phyloP scores from a whole-genome alignment of 1,284 basidiomycete genomes.

The Marasmius sp. region DNA sequence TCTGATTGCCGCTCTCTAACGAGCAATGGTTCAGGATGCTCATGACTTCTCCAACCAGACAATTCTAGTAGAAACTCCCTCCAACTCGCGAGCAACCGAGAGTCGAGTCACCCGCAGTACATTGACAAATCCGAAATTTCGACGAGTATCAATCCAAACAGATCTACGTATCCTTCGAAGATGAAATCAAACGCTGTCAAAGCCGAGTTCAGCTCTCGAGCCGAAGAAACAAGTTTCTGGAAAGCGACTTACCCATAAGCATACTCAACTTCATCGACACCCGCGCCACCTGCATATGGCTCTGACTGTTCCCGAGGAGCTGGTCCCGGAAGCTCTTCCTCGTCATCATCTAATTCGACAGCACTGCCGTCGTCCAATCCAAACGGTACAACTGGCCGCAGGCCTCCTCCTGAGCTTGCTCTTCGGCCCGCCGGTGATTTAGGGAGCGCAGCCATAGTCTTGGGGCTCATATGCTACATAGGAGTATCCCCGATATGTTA shows the following conservation, averaged over 20 bases:
- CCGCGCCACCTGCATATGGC: conserved; percentile 70
- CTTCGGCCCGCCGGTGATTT: conserved; percentile 84
- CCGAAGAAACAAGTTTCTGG: too few relatives aligned
- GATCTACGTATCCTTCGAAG: too few relatives aligned
- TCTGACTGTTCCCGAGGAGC: conserved; percentile 70
- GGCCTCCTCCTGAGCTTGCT: conserved; percentile 74
- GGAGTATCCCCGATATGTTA: conserved; percentile 2
- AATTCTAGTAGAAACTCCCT: too few relatives aligned
- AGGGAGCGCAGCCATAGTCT: conserved; percentile 87
- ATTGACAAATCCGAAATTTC: too few relatives aligned
- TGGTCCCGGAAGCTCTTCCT: conserved; percentile 67
- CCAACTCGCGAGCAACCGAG: too few relatives aligned
- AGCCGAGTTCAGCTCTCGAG: too few relatives aligned
- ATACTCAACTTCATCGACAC: conserved; percentile 87
- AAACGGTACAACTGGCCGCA: conserved; percentile 83
- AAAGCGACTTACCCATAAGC: conserved; percentile 67
- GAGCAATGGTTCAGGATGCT: too few relatives aligned
- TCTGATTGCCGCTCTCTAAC: too few relatives aligned
- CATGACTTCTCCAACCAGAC: too few relatives aligned
- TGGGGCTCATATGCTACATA: conserved; percentile 86
- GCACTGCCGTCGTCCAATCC: conserved; percentile 68
- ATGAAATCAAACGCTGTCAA: too few relatives aligned
- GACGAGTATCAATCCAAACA: too few relatives aligned
- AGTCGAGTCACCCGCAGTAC: too few relatives aligned
- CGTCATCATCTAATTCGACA: conserved; percentile 57